Conservation (phyloP, 108 stramenopile genomes). For the Pseudonitzschia multistriata region DNA sequence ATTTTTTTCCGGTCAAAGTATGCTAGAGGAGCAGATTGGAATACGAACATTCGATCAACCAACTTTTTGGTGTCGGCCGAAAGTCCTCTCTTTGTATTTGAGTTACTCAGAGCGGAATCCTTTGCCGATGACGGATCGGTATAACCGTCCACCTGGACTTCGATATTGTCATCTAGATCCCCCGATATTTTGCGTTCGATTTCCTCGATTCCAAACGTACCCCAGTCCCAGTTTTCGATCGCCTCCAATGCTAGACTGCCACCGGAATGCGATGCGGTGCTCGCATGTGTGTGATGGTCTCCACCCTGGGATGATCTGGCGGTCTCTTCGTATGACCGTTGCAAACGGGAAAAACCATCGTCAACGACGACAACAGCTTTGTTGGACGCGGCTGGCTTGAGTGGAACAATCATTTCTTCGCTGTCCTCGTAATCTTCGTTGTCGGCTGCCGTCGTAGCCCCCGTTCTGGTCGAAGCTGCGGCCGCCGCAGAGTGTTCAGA, state of each 20-base stretch:
- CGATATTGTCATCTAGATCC: not conserved
- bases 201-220: slow-evolving; percentile 42
- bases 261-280: not conserved
- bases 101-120: slow-evolving; percentile 12
- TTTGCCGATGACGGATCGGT: not conserved
- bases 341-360: no score
- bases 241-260: slow-evolving; percentile 30
- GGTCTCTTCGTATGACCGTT: not conserved
- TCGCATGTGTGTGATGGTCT: slow-evolving; percentile 20
- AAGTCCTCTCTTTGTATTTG: not conserved
- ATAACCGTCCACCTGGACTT: not conserved
- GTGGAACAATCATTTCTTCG: not conserved
- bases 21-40: slow-evolving; percentile 40
- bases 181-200: slow-evolving; percentile 12
- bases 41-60: slow-evolving; percentile 25
- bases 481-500: not conserved
- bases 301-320: no score
- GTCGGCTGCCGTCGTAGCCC: not conserved
- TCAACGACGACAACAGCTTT: not conserved
- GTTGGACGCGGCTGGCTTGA: not conserved
- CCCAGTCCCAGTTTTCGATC: slow-evolving; percentile 44
- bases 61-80: not conserved
- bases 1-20: slow-evolving; percentile 28
- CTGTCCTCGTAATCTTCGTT: not conserved
- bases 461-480: not conserved